phyloP scores from a whole-genome alignment of 2,329 filamentous ascomycete genomes.

The Aspergillus novofumigatus region DNA sequence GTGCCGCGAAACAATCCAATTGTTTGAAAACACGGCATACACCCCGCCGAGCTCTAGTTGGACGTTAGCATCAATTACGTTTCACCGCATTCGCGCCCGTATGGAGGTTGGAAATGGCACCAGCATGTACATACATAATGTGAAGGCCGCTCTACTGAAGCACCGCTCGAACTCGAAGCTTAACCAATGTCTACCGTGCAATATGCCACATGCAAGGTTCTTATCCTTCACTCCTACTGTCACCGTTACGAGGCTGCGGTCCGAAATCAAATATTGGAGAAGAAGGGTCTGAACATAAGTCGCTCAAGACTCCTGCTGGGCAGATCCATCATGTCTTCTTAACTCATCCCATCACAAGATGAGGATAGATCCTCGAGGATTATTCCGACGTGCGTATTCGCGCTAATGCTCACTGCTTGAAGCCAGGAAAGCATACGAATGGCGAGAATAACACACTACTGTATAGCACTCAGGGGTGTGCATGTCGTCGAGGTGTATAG shows the following conservation, averaged over 20 bases:
- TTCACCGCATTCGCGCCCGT: not conserved
- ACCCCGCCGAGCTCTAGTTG: not conserved
- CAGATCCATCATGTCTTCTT: not conserved
- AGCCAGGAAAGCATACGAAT: not conserved
- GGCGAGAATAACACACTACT: not conserved
- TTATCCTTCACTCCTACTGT: not conserved
- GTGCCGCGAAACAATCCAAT: not conserved
- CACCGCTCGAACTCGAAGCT: not conserved
- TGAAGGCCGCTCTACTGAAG: not conserved
- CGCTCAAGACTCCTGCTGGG: not conserved
- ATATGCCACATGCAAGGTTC: not conserved
- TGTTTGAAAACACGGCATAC: not conserved
- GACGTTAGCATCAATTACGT: not conserved
- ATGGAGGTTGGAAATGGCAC: not conserved
- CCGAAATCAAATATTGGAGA: not conserved
- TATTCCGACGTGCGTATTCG: not conserved
- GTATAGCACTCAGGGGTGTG: not conserved
- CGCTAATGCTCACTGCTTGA: not conserved
- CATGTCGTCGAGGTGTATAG: not conserved
- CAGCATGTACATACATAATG: not conserved
- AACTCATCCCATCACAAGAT: not conserved
- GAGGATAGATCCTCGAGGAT: not conserved
- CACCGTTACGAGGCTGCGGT: not conserved
- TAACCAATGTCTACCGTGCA: not conserved
- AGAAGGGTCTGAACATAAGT: not conserved